Base-by-base conservation (phyloP, 169 alveolate genomes). In the Sarcocystis neurona region DNA sequence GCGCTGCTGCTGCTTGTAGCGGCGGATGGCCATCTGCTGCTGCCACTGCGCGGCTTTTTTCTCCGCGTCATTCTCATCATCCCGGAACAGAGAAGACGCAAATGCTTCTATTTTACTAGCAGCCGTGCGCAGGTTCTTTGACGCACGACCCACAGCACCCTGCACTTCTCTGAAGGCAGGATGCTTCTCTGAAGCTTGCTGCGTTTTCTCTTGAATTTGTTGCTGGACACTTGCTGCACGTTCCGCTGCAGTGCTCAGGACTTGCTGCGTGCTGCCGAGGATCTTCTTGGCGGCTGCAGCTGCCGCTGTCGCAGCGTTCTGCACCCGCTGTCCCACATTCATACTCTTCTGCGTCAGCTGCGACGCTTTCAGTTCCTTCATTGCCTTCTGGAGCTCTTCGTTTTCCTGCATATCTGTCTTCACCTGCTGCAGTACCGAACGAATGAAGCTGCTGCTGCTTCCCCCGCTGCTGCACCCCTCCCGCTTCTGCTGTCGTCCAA, bases 11-110 rank as follows among this genome's bases (percentile, higher is more conserved):
- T 85, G 87, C 78, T 90, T 91, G 91, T 86, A 93, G 27, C 95
- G 75, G 48, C 58, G 85, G 34, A 93, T 85, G 46, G 95, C 95
- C 94, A 91, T 91, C 53, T 87, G 92, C 80, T 92, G 94, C n/a
- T 94, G 70, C 95, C 95, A 93, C 79, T 93, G 84, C 34, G 92
- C 92, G 1, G 92, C 89, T 50, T 68, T 63, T 53, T 80, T 63
- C 86, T 53, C 72, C n/a, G 90, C 90, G 43, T 46, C 90, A 41
- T 78, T 68, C 41, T 78, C 92, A 37, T 89, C 89, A 34, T 84
- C 88, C 2, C 34, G 23, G 20, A 77, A 85, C 48, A 72, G 48
- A 27, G 41, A 47, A n/a, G 85, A 37, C n/a, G 85, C 90, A 18
- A 30, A 72, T 48, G 90, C 63, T 63, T 68, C 85, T 5, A 75